Conservation (phyloP, 2,329 filamentous ascomycete genomes). For the Pseudogymnoascus sp. region DNA sequence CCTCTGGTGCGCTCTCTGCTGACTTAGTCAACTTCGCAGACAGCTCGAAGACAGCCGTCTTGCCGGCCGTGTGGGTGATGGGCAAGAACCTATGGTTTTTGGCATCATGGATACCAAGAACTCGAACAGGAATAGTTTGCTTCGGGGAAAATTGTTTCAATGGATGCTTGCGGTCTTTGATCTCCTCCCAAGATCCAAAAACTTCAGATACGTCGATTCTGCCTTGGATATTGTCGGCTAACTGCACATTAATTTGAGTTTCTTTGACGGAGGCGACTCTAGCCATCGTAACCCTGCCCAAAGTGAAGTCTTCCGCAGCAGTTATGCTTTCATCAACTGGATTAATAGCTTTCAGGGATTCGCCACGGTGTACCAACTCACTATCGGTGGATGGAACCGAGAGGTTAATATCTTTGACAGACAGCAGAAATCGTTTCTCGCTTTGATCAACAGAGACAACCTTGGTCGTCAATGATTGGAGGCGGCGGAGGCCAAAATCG, state of each 20-base stretch:
- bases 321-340: slow-evolving; percentile 58
- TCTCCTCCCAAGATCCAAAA: slow-evolving; percentile 83
- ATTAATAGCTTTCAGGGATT: slow-evolving; percentile 42
- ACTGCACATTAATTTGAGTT: slow-evolving; percentile 84
- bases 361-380: slow-evolving; percentile 29
- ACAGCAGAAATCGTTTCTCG: slow-evolving; percentile 61
- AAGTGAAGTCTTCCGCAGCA: slow-evolving; percentile 62
- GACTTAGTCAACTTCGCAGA: slow-evolving; percentile 65
- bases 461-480: slow-evolving; percentile 67
- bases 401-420: slow-evolving; percentile 43
- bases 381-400: background rate
- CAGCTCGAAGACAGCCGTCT: slow-evolving; percentile 75
- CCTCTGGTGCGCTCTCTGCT: slow-evolving; percentile 46
- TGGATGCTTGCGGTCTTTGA: slow-evolving; percentile 73
- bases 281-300: slow-evolving; percentile 69
- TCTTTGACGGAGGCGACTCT: slow-evolving; percentile 78
- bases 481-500: slow-evolving; percentile 71
- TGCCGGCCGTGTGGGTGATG: slow-evolving; percentile 75
- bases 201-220: slow-evolving; percentile 86
- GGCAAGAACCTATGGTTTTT: slow-evolving; percentile 87
- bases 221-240: slow-evolving; percentile 84
- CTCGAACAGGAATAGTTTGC: slow-evolving; percentile 64
- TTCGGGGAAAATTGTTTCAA: slow-evolving; percentile 67
- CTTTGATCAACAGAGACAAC: slow-evolving; percentile 66
- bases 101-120: slow-evolving; percentile 84